A percentile compares a stretch with the other conserved stretches of the same genome.
Evolutionary conservation across 225 moss, liverwort and hornwort species (phyloP).

Genomic region (Neckera pumila): DNA sequence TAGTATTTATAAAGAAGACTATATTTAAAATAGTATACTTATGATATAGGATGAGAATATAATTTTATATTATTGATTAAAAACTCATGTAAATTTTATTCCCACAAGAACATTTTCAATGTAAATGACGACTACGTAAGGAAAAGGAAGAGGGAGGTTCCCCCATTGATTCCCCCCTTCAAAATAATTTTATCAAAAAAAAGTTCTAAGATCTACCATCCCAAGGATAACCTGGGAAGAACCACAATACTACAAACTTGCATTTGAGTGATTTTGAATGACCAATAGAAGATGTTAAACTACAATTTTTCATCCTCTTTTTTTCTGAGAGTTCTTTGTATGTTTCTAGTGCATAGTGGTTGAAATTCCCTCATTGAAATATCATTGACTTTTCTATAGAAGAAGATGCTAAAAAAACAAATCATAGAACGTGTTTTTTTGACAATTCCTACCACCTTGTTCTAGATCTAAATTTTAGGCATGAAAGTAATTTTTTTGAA

Average conservation of each 20-base stretch:
- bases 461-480: background rate
- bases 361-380: background rate
- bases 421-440: too few species aligned
- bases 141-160: accelerated
- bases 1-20: background rate
- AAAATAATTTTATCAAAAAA: background rate
- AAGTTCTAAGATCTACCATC: accelerated
- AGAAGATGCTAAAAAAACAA: too few species aligned
- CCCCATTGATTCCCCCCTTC: background rate
- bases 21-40: accelerated
- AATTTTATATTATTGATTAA: accelerated
- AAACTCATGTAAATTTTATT: too few species aligned
- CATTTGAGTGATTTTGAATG: too few species aligned
- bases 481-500: background rate
- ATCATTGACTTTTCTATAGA: background rate
- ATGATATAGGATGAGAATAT: accelerated
- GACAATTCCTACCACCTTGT: background rate
- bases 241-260: background rate
- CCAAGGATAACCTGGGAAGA: background rate
- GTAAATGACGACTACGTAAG: too few species aligned
- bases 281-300: too few species aligned
- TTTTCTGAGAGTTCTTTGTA: too few species aligned
- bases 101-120: too few species aligned
- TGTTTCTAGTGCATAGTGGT: background rate
- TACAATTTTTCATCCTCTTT: background rate